A percentile compares a stretch with the other conserved stretches of the same genome.
These are phyloP conservation scores for Ampelocalamus luodianensis DNA, from an alignment of 176 grass and related monocot genomes.

Conservation along the genomic window DNA sequence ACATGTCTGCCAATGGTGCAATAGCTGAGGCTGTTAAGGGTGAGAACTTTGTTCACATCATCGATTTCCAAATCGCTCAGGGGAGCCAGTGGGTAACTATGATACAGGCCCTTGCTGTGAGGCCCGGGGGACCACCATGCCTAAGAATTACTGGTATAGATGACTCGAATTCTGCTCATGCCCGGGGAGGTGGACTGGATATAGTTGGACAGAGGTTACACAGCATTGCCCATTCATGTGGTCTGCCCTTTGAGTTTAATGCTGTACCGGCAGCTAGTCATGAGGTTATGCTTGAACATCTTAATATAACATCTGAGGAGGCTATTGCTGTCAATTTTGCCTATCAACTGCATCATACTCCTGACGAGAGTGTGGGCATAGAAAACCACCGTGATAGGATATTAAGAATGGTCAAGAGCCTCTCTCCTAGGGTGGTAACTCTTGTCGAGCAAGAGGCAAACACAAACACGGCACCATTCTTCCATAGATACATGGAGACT, in stretches of 20 bases:
- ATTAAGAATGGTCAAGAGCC: slow-evolving; percentile 73
- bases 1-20: slow-evolving; percentile 86
- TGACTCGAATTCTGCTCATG: slow-evolving; percentile 65
- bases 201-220: slow-evolving; percentile 63
- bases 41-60: slow-evolving; percentile 73
- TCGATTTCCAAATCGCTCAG: slow-evolving; percentile 82
- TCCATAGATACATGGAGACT: slow-evolving; percentile 77
- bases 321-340: slow-evolving; percentile 78
- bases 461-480: slow-evolving; percentile 83
- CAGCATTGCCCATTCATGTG: slow-evolving; percentile 45
- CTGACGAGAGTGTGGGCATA: slow-evolving; percentile 72
- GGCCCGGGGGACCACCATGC: slow-evolving; percentile 52
- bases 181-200: slow-evolving; percentile 63
- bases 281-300: slow-evolving; percentile 66
- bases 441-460: slow-evolving; percentile 82
- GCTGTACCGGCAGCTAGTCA: slow-evolving; percentile 60
- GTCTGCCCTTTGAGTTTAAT: slow-evolving; percentile 74
- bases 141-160: slow-evolving; percentile 82
- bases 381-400: slow-evolving; percentile 79
- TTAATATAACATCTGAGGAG: slow-evolving; percentile 60
- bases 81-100: slow-evolving; percentile 73
- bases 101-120: slow-evolving; percentile 65
- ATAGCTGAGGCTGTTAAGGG: slow-evolving; percentile 79
- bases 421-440: slow-evolving; percentile 72
- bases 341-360: slow-evolving; percentile 82